Base-by-base conservation (phyloP, 495 filamentous ascomycete species). In the Neurospora sp. region DNA sequence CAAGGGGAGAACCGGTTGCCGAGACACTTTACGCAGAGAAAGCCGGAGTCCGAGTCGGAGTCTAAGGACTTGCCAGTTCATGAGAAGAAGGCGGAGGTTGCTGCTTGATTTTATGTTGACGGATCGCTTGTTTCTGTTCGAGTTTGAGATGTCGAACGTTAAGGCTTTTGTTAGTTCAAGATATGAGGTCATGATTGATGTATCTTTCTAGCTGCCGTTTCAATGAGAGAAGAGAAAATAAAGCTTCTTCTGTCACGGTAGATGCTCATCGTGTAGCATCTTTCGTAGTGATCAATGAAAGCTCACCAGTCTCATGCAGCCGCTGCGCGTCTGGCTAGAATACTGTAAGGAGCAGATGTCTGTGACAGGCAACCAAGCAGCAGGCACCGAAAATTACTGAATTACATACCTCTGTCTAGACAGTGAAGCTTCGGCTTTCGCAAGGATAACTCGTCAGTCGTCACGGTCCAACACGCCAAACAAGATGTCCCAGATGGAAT, bases 1-100 rank as follows among this genome's bases (percentile, higher is more conserved):
- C 83, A 89, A 70, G 85, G 83, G 9, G 92, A 94, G 83, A 87
- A 87, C 70, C 87, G 86, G 49, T 80, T 96, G 60, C 85, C 86
- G 8, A 81, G 85, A 38, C 75, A 82, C 72, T 87, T 86, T 69
- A 86, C 85, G 0, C 72, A 83, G 75, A 72, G 70, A 9, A 82
- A 79, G 73, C 39, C 72, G 7, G 23, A 70, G 69, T 79, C 6
- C 62, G 76, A 3, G 76, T 76, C 10, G 62, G 79, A 16, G 37
- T 42, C 16, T 76, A 78, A 66, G 27, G 27, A 66, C 27, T 35
- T 66, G 76, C 69, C 73, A 49, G 69, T 49, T n/a, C 74, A 71
- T 8, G 73, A 42, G 9, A 72, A 35, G 18, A 18, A 39, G 16
- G 54, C 39, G n/a, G 40, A 72, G 37, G 46, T 11, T 42, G 16